These are phyloP conservation scores for Sarcocystis neurona DNA, from an alignment of 169 alveolate species.

Conservation along the genomic window DNA sequence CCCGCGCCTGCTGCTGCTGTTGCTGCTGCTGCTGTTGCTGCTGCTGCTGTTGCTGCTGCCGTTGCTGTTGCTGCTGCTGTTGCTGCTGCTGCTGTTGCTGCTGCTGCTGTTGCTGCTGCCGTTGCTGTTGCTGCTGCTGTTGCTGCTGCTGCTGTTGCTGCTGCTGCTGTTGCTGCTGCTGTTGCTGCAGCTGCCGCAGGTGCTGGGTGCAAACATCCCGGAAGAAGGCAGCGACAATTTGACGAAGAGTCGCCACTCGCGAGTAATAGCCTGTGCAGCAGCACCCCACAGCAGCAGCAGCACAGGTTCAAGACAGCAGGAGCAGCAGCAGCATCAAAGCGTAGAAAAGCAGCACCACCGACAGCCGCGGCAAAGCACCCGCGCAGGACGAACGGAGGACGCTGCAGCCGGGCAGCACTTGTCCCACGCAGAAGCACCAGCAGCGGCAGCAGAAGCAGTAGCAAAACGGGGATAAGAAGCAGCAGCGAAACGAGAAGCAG, in stretches of 20 bases:
- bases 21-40: not conserved
- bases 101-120: too few species aligned
- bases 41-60: too few species aligned
- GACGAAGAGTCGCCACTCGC: conserved; percentile 17
- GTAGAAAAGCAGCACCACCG: not conserved
- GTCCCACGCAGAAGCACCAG: not conserved
- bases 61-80: too few species aligned
- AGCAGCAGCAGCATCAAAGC: not conserved
- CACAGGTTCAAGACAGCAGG: not conserved
- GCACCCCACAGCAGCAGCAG: not conserved
- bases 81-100: not conserved
- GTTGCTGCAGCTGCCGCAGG: not conserved
- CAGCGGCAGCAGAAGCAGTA: not conserved
- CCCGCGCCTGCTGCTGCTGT: too few species aligned
- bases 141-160: not conserved
- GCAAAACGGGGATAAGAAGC: not conserved
- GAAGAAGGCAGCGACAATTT: not conserved
- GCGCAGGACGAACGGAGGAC: not conserved
- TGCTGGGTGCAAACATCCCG: not conserved
- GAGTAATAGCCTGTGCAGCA: not conserved
- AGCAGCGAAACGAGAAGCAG: not conserved
- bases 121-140: too few species aligned
- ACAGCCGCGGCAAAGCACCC: not conserved
- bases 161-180: not conserved
- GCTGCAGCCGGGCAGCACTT: not conserved